Base-by-base conservation (phyloP, 352 stramenopile species). In the Phytopythium boreale region DNA sequence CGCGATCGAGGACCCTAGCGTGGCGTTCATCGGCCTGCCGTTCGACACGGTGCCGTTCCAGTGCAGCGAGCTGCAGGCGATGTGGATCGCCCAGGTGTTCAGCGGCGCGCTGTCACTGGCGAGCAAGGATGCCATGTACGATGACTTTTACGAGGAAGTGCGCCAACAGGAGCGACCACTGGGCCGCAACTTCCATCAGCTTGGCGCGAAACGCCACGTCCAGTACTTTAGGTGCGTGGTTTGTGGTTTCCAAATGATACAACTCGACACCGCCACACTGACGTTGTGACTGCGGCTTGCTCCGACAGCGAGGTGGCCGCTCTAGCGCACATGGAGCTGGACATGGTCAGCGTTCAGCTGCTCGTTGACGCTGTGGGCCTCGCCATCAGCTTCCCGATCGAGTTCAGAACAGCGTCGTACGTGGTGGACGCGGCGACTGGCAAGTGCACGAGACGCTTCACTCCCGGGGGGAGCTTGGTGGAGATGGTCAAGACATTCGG, bases 21-120 rank as follows among this genome's bases (percentile, higher is more conserved):
- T 88, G 14, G 85, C 77, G 29, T 92, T 94, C 60, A 62, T 94
- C 49, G 85, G 85, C 0, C 64, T 94, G 27, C 80, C 79, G 1
- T 91, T 92, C 56, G 86, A 76, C 66, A 92, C 90, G 37, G 61
- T 94, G 36, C 85, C 83, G n/a, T 94, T 94, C 53, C 62, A 84
- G 2, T 92, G 73, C 63, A 92, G 90, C 59, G 82, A 92, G 68
- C 65, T 92, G 24, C 85, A 94, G 64, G 72, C 72, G 57, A 83
- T 84, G 63, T 92, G 83, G 85, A 71, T 85, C 26, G 76, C 80
- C 1, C 66, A 64, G 7, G 82, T 94, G 17, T 92, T 90, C 61
- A 47, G 43, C 49, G 79, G 73, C 8, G 67, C 58, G 2, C 36
- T 44, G 17, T 2, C 64, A 19, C 72, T 94, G 44, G 78, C 82